Base-by-base conservation (phyloP, 441 rosid species). In the Corymbia citriodora region DNA sequence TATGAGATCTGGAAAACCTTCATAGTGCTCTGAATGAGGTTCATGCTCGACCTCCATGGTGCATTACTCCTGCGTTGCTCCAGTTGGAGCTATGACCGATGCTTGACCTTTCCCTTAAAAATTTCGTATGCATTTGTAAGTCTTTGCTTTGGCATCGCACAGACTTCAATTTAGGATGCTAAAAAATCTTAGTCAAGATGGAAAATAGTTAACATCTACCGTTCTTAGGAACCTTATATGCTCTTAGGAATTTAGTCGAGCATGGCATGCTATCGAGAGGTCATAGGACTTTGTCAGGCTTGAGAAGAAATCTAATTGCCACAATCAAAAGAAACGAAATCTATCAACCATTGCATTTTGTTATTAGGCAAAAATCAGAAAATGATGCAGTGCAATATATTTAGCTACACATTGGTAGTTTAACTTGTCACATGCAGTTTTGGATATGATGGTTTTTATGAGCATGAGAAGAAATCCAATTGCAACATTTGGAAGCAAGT, bases 21-120 rank as follows among this genome's bases (percentile, higher is more conserved):
- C 5, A 0, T 14, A n/a, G 4, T 7, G 36, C 72, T n/a, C 2
- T 1, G 1, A 8, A 65, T n/a, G 72, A n/a, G 19, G 10, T n/a
- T 65, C 36, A 65, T 65, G 72, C 36, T 65, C 36, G 15, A 65
- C 72, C 72, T n/a, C 72, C 72, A 63, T 0, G 9, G 17, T 29
- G 14, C 72, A 7, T 63, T 7, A 29, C 72, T 63, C 72, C 36
- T 14, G 9, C 5, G 18, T 65, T 65, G 18, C 70, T 63, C 70
- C 7, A 13, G 70, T 63, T 63, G 70, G 18, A 63, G 33, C 70
- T 14, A 61, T 12, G 18, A 13, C 9, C 1, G 4, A 27, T 61
- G 31, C 70, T 61, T 61, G 70, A 61, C 63, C 29, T 59, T 59
- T 59, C 65, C 79, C 45, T 31, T n/a, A 16, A 68, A n/a, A 16